These are phyloP conservation scores for Trichomonascaceae sp. DNA, from an alignment of 1,139 yeast species.

Conservation along the genomic window DNA sequence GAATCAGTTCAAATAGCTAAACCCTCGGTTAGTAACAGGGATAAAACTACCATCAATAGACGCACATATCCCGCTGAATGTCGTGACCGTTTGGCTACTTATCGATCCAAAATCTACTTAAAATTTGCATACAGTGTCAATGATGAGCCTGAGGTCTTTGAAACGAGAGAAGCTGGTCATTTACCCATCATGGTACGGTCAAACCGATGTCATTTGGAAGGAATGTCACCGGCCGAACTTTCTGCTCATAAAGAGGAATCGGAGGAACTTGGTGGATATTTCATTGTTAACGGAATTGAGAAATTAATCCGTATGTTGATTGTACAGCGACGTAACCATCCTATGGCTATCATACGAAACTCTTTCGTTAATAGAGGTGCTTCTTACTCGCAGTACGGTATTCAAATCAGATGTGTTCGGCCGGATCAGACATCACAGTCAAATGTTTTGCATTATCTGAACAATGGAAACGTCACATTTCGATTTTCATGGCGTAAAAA, in stretches of 20 bases:
- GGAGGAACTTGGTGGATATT: constrained; percentile 96
- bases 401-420: constrained; percentile 88
- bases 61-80: constrained; percentile 77
- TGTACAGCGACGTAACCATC: constrained; percentile 95
- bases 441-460: constrained; percentile 88
- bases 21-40: constrained; percentile 68
- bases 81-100: constrained; percentile 70
- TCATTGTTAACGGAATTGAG: constrained; percentile 94
- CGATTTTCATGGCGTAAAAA: constrained; percentile 96
- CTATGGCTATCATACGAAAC: constrained; percentile 95
- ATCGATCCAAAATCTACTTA: constrained; percentile 51
- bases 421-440: constrained; percentile 98
- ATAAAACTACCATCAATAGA: constrained; percentile 74
- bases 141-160: constrained; percentile 68
- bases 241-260: constrained; percentile 80
- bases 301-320: constrained; percentile 94
- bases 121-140: constrained; percentile 82
- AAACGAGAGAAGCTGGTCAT: constrained; percentile 86
- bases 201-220: constrained; percentile 85
- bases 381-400: constrained; percentile 81
- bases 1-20: constrained; percentile 83
- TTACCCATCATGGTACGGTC: constrained; percentile 87
- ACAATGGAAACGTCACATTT: constrained; percentile 94
- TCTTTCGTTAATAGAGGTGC: constrained; percentile 94
- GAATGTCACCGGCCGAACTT: constrained; percentile 72